Percentiles rank a stretch among this genome's conserved stretches.
Evolutionary conservation across 208 protist species (phyloP).

Genomic region (Porcisia hertigi): DNA sequence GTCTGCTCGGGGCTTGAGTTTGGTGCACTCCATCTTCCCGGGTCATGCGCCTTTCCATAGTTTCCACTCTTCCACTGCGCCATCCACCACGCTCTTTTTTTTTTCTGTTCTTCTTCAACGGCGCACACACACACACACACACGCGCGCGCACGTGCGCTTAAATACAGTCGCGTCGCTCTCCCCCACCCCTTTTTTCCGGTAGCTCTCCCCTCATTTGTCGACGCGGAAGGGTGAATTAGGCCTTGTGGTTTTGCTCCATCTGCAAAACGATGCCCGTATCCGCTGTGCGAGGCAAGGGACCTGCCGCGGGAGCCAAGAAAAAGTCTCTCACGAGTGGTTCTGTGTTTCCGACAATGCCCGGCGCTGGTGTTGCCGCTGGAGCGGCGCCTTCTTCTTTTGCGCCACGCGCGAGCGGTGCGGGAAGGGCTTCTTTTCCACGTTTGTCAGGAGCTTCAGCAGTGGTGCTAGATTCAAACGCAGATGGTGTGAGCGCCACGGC

Average conservation of each 20-base stretch:
- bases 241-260: neutral
- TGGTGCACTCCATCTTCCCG: neutral
- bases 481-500: constrained; percentile 1
- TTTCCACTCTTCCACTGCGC: neutral
- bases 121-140: neutral
- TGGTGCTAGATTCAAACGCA: neutral
- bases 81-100: neutral
- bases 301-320: constrained; percentile 13
- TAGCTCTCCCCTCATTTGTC: neutral
- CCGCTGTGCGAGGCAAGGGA: neutral
- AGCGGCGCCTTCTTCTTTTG: neutral
- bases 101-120: neutral
- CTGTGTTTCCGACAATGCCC: constrained; percentile 18
- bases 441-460: neutral
- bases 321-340: constrained; percentile 10
- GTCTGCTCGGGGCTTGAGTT: neutral
- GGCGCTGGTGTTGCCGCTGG: neutral
- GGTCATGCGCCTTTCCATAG: neutral
- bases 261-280: constrained; percentile 10
- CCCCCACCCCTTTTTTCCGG: too few relatives aligned
- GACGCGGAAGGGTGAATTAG: neutral
- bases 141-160: neutral
- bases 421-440: constrained; percentile 6
- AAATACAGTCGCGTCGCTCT: too few relatives aligned
- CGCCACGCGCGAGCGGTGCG: neutral